Base-by-base conservation (phyloP, 2,329 filamentous ascomycete species). In the Colletotrichum camelliae region DNA sequence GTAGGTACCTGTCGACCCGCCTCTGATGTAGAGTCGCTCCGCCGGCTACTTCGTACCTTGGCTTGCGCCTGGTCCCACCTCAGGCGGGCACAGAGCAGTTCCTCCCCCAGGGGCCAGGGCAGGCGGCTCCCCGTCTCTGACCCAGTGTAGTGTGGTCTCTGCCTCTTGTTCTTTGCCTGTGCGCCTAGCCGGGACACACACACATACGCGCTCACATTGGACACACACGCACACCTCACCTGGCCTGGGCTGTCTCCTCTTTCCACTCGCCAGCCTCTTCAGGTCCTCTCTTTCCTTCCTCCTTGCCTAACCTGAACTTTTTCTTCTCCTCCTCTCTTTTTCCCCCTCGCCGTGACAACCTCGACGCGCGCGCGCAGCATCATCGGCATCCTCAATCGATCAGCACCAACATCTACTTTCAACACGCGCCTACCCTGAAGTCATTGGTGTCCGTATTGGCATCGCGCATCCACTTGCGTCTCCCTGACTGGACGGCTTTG, bases 251-350 rank as follows among this genome's bases (percentile, higher is more conserved):
- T 52, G 69, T 76, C 74, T 74, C 69, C 65, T 77, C 74, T 48
- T 76, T 76, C 76, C 61, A 74, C 69, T 70, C 73, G 66, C 76
- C 68, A 73, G 66, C 68, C 76, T 76, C 74, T 76, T 73, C 73
- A 61, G 61, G 73, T 61, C 60, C 72, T 66, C 66, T 61, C 60
- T 66, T 68, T 76, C 52, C 70, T 73, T 72, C 66, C 73, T 67
- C 39, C 73, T 67, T 69, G 67, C 72, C 74, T 70, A 64, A 61
- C 73, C 39, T 64, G 39, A 76, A 55, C 65, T 39, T 66, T 58
- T 75, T 52, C 71, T 70, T 69, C 35, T 62, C 69, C 37, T 77
- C 74, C 69, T 70, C 61, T 57, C 60, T 60, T 75, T 39, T 33
- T 61, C 55, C 52, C 64, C 55, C 68, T 72, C 75, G 73, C 60